These are phyloP conservation scores for Beauveria asiatica DNA, from an alignment of 2,329 filamentous ascomycete genomes.

Conservation along the genomic window DNA sequence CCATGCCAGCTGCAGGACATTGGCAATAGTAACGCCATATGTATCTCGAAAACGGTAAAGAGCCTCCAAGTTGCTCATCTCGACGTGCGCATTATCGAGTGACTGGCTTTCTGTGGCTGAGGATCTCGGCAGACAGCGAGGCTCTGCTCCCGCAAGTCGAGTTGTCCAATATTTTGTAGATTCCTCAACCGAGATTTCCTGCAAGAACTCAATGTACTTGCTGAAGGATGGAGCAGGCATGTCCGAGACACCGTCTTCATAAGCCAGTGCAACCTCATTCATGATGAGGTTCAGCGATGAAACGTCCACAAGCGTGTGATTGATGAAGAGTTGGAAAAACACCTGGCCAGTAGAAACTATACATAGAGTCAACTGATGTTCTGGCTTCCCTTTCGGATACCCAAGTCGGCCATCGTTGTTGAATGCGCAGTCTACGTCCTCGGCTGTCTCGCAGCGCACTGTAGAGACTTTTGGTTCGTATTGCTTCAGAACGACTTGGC, in stretches of 20 bases:
- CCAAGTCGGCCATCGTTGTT: neutral
- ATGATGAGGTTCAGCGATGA: neutral
- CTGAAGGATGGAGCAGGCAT: neutral
- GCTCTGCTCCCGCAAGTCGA: neutral
- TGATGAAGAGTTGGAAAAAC: neutral
- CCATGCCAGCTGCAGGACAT: conserved; percentile 12
- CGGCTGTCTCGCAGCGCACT: neutral
- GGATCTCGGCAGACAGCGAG: neutral
- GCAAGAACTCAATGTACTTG: neutral
- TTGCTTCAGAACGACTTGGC: neutral
- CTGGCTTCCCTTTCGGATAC: neutral
- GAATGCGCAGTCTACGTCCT: neutral
- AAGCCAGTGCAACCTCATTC: neutral
- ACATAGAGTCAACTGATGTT: neutral
- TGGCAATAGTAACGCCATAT: conserved; percentile 27
- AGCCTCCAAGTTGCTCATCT: neutral
- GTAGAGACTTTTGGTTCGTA: neutral
- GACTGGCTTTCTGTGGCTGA: neutral
- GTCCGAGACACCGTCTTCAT: neutral
- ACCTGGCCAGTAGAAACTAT: neutral
- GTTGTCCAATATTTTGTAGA: neutral
- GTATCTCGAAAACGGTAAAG: neutral
- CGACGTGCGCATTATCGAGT: neutral
- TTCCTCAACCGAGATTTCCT: neutral
- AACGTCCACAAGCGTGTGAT: neutral